Evolutionary conservation across 2,329 filamentous ascomycete species (phyloP).

Genomic region (Phyllosticta ampelicida): DNA sequence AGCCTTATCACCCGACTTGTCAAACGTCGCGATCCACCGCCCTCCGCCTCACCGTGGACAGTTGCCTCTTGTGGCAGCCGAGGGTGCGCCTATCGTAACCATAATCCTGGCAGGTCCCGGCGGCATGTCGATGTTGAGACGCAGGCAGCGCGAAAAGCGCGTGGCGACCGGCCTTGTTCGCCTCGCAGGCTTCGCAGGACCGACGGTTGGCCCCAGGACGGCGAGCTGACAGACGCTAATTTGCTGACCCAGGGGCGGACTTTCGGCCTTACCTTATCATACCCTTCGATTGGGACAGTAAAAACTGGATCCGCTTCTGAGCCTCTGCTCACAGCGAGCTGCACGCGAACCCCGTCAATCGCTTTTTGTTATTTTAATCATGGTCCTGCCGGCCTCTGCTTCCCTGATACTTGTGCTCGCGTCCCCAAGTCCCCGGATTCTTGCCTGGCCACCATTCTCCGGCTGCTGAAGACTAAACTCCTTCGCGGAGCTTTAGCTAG

Average conservation of each 20-base stretch:
- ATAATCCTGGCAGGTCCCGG: neutral
- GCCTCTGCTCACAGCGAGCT: neutral
- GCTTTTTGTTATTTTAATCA: neutral
- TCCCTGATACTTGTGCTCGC: neutral
- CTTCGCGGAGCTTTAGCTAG: slow-evolving; percentile 10
- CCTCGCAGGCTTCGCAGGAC: neutral
- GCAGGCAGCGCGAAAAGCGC: neutral
- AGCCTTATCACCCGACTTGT: slow-evolving; percentile 2
- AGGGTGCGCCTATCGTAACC: neutral
- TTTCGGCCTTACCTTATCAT: slow-evolving; percentile 7
- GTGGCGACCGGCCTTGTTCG: slow-evolving; percentile 5
- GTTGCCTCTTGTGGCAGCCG: neutral
- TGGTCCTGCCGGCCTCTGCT: neutral
- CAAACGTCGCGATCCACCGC: neutral
- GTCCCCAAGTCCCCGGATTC: neutral
- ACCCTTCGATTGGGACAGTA: neutral
- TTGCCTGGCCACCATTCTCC: neutral
- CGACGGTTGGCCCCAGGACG: slow-evolving; percentile 2
- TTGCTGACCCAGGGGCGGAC: slow-evolving; percentile 2
- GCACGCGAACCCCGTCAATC: neutral
- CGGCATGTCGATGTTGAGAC: neutral
- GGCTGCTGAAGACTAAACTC: slow-evolving; percentile 10
- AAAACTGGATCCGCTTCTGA: slow-evolving; percentile 2
- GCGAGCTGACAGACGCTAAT: neutral
- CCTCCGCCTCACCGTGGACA: neutral